These are phyloP conservation scores for Claviceps africana DNA, from an alignment of 2,329 filamentous ascomycete genomes.

Conservation along the genomic window DNA sequence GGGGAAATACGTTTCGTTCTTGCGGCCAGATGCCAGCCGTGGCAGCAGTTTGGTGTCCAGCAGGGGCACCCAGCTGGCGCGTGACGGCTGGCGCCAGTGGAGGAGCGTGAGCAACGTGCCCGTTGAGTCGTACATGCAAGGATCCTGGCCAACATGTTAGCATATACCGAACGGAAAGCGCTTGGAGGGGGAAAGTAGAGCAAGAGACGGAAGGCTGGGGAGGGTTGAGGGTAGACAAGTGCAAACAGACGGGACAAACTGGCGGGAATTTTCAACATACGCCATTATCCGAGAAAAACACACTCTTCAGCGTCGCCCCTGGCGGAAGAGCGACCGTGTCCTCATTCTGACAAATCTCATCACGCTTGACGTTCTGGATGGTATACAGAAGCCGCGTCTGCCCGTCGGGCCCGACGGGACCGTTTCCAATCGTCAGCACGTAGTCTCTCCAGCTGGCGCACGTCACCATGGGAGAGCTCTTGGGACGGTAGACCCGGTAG, in stretches of 20 bases:
- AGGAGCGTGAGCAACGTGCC: slow-evolving; percentile 77
- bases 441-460: slow-evolving; percentile 94
- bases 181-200: background rate
- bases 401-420: slow-evolving; percentile 67
- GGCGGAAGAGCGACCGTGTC: slow-evolving; percentile 77
- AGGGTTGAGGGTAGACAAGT: background rate
- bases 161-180: background rate
- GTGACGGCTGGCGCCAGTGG: slow-evolving; percentile 76
- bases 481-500: slow-evolving; percentile 78
- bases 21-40: slow-evolving; percentile 70
- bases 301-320: slow-evolving; percentile 57
- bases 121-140: slow-evolving; percentile 88
- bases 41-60: slow-evolving; percentile 77
- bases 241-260: background rate
- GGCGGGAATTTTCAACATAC: slow-evolving; percentile 37
- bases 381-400: slow-evolving; percentile 70
- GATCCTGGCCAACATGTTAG: slow-evolving; percentile 45
- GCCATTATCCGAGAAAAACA: slow-evolving; percentile 89
- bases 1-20: slow-evolving; percentile 86
- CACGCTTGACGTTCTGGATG: slow-evolving; percentile 85
- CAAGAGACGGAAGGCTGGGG: background rate
- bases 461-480: slow-evolving; percentile 77
- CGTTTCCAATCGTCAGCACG: slow-evolving; percentile 91
- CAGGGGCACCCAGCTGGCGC: slow-evolving; percentile 82
- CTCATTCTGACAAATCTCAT: slow-evolving; percentile 88